Conservation (phyloP, 805 yeast species). For the Starmerella bombi region DNA sequence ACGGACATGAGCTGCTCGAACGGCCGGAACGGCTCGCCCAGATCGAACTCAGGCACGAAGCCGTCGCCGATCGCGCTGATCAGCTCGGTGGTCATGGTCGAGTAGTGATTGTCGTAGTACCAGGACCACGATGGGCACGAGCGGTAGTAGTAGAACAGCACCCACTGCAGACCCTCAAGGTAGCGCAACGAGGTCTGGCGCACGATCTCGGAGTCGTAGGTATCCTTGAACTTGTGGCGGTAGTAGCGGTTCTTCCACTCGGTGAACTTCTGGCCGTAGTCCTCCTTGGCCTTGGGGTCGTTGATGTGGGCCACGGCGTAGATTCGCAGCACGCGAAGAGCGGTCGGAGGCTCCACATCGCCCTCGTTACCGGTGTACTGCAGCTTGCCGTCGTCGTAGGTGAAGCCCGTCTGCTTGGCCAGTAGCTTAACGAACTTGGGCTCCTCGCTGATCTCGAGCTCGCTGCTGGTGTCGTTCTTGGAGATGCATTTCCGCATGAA, state of each 20-base stretch:
- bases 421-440: conserved; percentile 20
- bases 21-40: conserved; percentile 74
- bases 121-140: conserved; percentile 95
- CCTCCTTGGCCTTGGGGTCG: conserved; percentile 34
- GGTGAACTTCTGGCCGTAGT: conserved; percentile 59
- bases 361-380: conserved; percentile 33
- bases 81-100: conserved; percentile 89
- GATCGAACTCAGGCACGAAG: conserved; percentile 46
- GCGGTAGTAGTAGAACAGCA: conserved; percentile 71
- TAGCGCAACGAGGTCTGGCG: conserved; percentile 62
- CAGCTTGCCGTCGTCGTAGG: conserved; percentile 46
- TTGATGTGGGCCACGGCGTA: conserved; percentile 26
- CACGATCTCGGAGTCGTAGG: conserved; percentile 42
- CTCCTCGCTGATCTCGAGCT: conserved; percentile 20
- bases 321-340: conserved; percentile 27
- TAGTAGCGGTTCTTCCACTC: conserved; percentile 82
- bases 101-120: conserved; percentile 80
- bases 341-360: conserved; percentile 5
- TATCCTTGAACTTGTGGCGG: conserved; percentile 60
- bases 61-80: conserved; percentile 46
- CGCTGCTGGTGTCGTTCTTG: conserved; percentile 11
- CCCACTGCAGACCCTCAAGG: conserved; percentile 96
- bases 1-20: conserved; percentile 97
- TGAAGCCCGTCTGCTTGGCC: conserved; percentile 30
- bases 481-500: conserved; percentile 32